Evolutionary conservation across 148 eudicot species (phyloP).

Genomic region (Spergularia marina): DNA sequence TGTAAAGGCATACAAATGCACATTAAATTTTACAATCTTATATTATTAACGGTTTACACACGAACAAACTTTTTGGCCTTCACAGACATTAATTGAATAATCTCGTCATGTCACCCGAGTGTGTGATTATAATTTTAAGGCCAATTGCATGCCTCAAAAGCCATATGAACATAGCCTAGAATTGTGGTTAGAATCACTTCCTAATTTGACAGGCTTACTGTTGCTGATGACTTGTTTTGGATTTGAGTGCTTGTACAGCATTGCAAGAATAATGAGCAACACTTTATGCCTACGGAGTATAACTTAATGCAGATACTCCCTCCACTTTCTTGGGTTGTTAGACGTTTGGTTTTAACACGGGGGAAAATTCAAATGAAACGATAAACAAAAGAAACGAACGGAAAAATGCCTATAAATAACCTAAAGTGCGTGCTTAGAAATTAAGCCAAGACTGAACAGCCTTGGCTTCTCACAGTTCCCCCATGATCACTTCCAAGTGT

Average conservation of each 20-base stretch:
- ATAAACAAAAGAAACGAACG: too few species aligned
- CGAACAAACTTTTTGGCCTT: not conserved
- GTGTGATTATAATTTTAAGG: not conserved
- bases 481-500: conserved; percentile 7
- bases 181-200: conserved; percentile 16
- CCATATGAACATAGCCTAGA: conserved; percentile 6
- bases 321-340: too few species aligned
- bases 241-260: conserved; percentile 7
- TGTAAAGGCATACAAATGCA: too few species aligned
- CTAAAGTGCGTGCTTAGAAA: not conserved
- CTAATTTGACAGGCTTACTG: not conserved
- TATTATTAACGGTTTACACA: too few species aligned
- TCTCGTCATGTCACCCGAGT: conserved; percentile 4
- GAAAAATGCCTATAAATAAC: conserved; percentile 1
- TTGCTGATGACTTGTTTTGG: conserved; percentile 2
- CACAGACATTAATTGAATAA: not conserved
- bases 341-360: too few species aligned
- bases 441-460: not conserved
- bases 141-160: not conserved
- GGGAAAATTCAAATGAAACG: too few species aligned
- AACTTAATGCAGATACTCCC: too few species aligned
- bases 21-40: too few species aligned
- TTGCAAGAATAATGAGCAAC: not conserved
- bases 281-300: not conserved
- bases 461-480: conserved; percentile 15